phyloP scores from a whole-genome alignment of 2,329 filamentous ascomycete species.

The Sporothrix inflata region DNA sequence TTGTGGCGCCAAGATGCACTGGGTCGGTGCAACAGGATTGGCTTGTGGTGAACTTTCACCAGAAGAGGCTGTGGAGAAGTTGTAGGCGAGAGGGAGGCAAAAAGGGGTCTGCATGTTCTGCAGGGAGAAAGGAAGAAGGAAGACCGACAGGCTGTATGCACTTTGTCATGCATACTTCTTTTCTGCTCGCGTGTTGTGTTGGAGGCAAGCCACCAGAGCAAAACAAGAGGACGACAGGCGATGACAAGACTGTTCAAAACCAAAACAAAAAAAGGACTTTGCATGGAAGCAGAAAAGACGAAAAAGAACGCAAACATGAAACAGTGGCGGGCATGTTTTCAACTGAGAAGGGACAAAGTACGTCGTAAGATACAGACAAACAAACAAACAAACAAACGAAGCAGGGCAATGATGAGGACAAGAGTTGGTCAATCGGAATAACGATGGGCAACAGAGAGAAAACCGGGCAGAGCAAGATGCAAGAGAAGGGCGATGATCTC shows the following conservation, averaged over 20 bases:
- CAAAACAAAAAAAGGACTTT: background rate
- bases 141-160: background rate
- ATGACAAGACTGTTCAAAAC: too few species aligned
- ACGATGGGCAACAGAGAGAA: background rate
- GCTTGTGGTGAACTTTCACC: background rate
- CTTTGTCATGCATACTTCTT: background rate
- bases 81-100: background rate
- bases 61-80: background rate
- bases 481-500: conserved; percentile 4
- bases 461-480: background rate
- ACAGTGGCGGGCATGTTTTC: background rate
- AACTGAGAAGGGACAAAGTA: background rate
- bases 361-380: too few species aligned
- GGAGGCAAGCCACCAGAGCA: background rate
- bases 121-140: background rate
- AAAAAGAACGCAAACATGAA: background rate
- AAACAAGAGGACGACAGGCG: background rate
- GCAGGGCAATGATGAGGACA: background rate
- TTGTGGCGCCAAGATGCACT: background rate
- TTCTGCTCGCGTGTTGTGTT: background rate
- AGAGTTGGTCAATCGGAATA: conserved; percentile 18
- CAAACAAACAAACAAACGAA: background rate
- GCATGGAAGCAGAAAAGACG: background rate
- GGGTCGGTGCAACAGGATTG: background rate
- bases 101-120: background rate